Evolutionary conservation across 257 asterid species (phyloP).

Genomic region (Primulina eburnea): DNA sequence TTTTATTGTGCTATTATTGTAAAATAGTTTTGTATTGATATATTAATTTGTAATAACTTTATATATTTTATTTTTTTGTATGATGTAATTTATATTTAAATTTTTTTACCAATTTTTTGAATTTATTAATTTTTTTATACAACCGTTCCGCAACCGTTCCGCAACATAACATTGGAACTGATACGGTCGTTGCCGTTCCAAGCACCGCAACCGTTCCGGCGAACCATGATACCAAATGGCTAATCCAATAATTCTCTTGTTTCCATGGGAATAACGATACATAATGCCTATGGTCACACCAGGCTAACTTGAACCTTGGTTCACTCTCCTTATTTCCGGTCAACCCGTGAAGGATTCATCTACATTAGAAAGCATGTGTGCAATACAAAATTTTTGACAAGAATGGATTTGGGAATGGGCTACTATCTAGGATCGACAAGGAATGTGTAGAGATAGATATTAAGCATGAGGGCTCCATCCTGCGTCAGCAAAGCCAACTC

Average conservation of each 20-base stretch:
- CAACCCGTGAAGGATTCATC: slow-evolving; percentile 86
- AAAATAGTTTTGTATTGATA: no score
- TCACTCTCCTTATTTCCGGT: slow-evolving; percentile 37
- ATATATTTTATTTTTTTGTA: no score
- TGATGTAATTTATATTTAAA: no score
- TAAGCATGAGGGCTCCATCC: slow-evolving; percentile 89
- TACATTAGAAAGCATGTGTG: slow-evolving; percentile 77
- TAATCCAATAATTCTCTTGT: background rate
- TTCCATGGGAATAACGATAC: background rate
- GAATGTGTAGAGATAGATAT: slow-evolving; percentile 85
- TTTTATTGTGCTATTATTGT: no score
- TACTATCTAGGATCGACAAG: slow-evolving; percentile 69
- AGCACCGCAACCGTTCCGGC: no score
- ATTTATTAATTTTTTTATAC: no score
- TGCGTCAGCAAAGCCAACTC: slow-evolving; percentile 85
- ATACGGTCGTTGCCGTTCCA: no score
- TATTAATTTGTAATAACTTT: no score
- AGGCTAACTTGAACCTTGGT: background rate
- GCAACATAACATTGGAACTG: no score
- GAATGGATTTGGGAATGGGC: slow-evolving; percentile 84
- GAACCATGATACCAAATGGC: background rate
- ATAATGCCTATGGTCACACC: background rate
- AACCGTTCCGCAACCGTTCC: no score
- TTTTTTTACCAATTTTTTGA: no score
- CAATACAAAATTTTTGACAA: slow-evolving; percentile 72